Conservation (phyloP, 306 rosid species). For the Cicer pinnatifidum region DNA sequence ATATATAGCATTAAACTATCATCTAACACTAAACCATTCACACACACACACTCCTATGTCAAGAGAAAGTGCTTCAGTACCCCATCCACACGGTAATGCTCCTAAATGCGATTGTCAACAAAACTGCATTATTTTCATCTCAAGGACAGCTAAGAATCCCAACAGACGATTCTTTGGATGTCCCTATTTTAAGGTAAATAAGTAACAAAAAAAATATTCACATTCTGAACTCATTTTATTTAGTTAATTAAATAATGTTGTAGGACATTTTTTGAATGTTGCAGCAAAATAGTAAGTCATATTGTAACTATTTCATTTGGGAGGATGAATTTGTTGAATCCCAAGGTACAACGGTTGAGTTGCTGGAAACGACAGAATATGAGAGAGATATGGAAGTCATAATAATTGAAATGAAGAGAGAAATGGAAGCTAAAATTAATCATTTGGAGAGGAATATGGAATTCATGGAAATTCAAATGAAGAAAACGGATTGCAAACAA, state of each 20-base stretch:
- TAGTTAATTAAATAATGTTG: not conserved
- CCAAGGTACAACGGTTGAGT: not conserved
- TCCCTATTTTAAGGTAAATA: not conserved
- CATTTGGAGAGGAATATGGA: not conserved
- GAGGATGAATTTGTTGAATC: not conserved
- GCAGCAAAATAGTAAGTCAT: not conserved
- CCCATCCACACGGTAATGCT: not conserved
- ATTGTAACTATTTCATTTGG: conserved; percentile 7
- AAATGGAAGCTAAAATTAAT: not conserved
- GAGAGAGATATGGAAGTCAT: not conserved
- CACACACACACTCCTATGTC: too few relatives aligned
- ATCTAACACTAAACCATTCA: too few relatives aligned
- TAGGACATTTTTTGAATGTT: not conserved
- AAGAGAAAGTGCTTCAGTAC: not conserved
- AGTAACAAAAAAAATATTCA: not conserved
- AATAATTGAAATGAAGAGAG: not conserved
- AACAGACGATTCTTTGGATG: not conserved
- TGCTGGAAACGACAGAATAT: not conserved
- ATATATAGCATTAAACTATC: too few relatives aligned
- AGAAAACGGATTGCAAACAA: not conserved
- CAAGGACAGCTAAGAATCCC: not conserved
- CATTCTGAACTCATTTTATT: not conserved
- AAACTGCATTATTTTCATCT: not conserved
- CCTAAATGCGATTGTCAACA: not conserved
- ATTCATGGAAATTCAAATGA: not conserved